A percentile compares a stretch with the other conserved stretches of the same genome.
Evolutionary conservation across 495 filamentous ascomycete species (phyloP).

Genomic region (Immersiella caudata): DNA sequence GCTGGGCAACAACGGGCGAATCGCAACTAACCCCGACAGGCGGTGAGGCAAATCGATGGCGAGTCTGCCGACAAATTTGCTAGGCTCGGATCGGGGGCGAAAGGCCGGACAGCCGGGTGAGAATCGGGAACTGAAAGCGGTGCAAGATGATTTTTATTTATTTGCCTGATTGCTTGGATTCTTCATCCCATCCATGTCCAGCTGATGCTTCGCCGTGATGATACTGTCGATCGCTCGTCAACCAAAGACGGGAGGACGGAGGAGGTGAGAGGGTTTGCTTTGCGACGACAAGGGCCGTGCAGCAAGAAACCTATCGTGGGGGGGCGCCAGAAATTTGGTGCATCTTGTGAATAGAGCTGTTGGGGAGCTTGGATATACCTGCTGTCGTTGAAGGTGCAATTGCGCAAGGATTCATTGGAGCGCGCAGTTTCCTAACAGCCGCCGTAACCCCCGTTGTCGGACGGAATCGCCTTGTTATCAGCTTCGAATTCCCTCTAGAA

Average conservation of each 20-base stretch:
- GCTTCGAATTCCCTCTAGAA: not conserved
- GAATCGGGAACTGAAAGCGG: not conserved
- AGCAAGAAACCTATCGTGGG: too few species aligned
- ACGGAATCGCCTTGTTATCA: not conserved
- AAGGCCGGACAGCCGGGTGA: not conserved
- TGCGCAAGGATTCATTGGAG: not conserved
- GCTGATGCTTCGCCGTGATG: constrained; percentile 6
- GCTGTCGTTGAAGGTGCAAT: not conserved
- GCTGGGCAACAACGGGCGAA: not conserved
- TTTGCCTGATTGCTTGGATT: not conserved
- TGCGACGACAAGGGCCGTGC: too few species aligned
- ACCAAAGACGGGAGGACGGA: not conserved
- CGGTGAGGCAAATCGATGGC: not conserved
- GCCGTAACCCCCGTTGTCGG: not conserved
- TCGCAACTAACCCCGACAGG: not conserved
- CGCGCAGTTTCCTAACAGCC: not conserved
- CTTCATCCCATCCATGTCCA: constrained; percentile 5
- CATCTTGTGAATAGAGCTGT: too few species aligned
- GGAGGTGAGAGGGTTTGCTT: too few species aligned
- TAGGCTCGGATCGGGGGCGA: not conserved
- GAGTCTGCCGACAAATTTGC: not conserved
- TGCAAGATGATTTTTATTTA: not conserved
- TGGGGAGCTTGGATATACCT: not conserved
- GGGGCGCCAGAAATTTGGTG: too few species aligned
- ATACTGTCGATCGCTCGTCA: constrained; percentile 15